Conservation (phyloP, 371 early-diverging fungal species). For the Blakeslea trispora region DNA sequence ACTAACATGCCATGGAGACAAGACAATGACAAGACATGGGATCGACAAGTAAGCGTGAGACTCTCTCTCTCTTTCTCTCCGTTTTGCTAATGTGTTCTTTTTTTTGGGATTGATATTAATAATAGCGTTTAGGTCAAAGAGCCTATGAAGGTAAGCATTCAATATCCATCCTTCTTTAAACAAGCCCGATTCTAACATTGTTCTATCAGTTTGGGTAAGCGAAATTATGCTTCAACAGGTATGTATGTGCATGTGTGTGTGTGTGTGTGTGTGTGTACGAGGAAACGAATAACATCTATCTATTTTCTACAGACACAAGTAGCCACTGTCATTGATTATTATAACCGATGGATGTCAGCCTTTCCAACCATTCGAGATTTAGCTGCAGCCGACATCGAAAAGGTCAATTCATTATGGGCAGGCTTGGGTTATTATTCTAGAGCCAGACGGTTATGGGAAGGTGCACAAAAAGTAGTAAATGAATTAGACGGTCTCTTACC, state of each 20-base stretch:
- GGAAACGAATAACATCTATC: too few species aligned
- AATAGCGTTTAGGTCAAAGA: constrained; percentile 51
- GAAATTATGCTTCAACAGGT: constrained; percentile 88
- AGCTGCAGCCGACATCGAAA: constrained; percentile 69
- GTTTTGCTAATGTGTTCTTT: background rate
- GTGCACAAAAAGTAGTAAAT: constrained; percentile 64
- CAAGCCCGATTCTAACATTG: too few species aligned
- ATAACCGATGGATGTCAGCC: constrained; percentile 71
- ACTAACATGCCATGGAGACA: constrained; percentile 74
- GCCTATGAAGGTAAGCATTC: constrained; percentile 72
- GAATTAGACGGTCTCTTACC: constrained; percentile 64
- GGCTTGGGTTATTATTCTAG: constrained; percentile 87
- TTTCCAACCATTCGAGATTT: constrained; percentile 77
- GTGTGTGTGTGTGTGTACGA: too few species aligned
- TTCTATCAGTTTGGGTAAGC: constrained; percentile 68
- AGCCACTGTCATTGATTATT: constrained; percentile 75
- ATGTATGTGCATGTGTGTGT: too few species aligned
- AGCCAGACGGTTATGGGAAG: constrained; percentile 72
- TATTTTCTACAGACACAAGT: constrained; percentile 68
- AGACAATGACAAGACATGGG: constrained; percentile 22
- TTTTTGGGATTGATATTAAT: background rate
- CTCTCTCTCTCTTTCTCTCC: too few species aligned
- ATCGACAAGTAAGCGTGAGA: constrained; percentile 17
- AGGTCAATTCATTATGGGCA: constrained; percentile 75
- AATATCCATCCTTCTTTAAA: too few species aligned